These are phyloP conservation scores for Vigna trinervia DNA, from an alignment of 306 rosid genomes.

Conservation along the genomic window DNA sequence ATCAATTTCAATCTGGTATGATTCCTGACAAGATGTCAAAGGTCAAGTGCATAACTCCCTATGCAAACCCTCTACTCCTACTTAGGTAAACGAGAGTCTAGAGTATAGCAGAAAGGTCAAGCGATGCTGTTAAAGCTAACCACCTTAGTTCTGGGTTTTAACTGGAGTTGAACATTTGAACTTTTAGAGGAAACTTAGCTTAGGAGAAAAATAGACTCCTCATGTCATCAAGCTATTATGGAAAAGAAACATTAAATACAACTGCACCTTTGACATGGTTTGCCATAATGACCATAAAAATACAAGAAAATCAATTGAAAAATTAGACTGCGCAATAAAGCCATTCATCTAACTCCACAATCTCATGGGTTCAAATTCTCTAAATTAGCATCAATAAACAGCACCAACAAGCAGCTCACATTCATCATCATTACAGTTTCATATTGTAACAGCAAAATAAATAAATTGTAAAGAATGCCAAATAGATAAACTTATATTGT, in stretches of 20 bases:
- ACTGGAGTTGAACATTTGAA: background rate
- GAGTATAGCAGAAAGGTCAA: background rate
- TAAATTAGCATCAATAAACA: conserved; percentile 16
- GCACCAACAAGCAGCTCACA: background rate
- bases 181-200: background rate
- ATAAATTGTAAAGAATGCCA: conserved; percentile 34
- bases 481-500: conserved; percentile 31
- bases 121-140: background rate
- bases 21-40: background rate
- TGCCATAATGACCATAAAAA: background rate
- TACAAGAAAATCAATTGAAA: background rate
- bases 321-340: conserved; percentile 19
- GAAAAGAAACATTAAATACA: background rate
- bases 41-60: background rate
- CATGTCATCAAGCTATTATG: background rate
- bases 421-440: conserved; percentile 24
- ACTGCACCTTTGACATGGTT: conserved; percentile 18
- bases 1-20: conserved; percentile 20
- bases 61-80: background rate
- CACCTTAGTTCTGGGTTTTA: background rate
- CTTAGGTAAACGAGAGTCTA: background rate
- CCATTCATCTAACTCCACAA: conserved; percentile 4
- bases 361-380: background rate
- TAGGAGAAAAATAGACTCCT: conserved; percentile 10
- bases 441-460: conserved; percentile 34